Evolutionary conservation across 1,284 basidiomycete genomes (phyloP).

Genomic region (Mycena citricolor): DNA sequence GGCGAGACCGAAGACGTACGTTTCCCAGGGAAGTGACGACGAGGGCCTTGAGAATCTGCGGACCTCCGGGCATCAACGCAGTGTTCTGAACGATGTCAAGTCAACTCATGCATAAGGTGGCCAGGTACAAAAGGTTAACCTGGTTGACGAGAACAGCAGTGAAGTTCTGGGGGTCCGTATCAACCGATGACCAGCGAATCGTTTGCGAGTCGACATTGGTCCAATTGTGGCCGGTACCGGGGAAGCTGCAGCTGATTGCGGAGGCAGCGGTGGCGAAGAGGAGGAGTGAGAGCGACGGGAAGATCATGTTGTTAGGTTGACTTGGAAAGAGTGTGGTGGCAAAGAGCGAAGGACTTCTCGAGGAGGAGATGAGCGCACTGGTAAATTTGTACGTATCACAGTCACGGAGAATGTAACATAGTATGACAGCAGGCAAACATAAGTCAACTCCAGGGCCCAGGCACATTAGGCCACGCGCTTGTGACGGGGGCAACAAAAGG

Average conservation of each 20-base stretch:
- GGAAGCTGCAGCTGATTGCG: constrained; percentile 62
- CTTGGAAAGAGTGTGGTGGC: constrained; percentile 17
- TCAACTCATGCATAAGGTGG: neutral
- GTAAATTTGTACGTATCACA: no score
- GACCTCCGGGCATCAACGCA: constrained; percentile 11
- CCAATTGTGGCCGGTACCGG: constrained; percentile 55
- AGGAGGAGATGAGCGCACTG: constrained; percentile 22
- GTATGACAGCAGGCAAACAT: constrained; percentile 2
- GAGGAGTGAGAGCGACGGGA: constrained; percentile 45
- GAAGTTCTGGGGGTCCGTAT: constrained; percentile 67
- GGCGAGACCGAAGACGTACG: neutral
- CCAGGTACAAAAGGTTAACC: constrained; percentile 31
- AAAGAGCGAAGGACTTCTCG: constrained; percentile 23
- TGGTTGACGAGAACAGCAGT: constrained; percentile 66
- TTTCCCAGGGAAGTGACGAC: constrained; percentile 44
- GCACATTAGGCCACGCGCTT: neutral
- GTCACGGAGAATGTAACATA: constrained; percentile 4
- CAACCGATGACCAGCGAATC: constrained; percentile 64
- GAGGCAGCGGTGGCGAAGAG: constrained; percentile 53
- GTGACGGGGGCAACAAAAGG: neutral
- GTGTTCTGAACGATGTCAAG: neutral
- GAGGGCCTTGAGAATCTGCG: constrained; percentile 48
- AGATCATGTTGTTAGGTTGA: constrained; percentile 42
- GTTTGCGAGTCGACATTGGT: constrained; percentile 53
- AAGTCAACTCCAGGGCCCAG: no score